phyloP scores from a whole-genome alignment of 345 rosid genomes.

The Eucalyptus rudis region DNA sequence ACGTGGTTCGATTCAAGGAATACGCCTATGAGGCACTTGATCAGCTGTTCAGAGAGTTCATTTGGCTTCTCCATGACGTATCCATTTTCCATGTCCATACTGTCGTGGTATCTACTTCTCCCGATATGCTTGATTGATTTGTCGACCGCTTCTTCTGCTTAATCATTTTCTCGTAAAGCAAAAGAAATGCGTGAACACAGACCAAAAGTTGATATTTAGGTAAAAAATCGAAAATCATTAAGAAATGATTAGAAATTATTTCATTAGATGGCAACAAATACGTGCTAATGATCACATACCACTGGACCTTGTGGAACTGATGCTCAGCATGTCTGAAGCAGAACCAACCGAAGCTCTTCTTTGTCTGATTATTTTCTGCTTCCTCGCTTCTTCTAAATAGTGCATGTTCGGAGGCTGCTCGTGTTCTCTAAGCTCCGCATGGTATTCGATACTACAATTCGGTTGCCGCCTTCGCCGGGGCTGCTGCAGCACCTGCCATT shows the following conservation, averaged over 20 bases:
- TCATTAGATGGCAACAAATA: background rate
- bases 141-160: conserved; percentile 19
- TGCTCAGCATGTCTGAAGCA: conserved; percentile 30
- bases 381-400: conserved; percentile 19
- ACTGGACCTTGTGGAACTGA: conserved; percentile 22
- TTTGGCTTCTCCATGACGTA: conserved; percentile 38
- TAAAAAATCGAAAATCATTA: background rate
- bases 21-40: conserved; percentile 53
- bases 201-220: background rate
- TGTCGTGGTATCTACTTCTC: conserved; percentile 17
- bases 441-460: background rate
- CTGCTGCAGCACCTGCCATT: conserved; percentile 24
- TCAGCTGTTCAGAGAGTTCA: conserved; percentile 60
- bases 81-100: conserved; percentile 12
- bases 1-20: conserved; percentile 53
- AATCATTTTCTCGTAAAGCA: background rate
- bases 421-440: background rate
- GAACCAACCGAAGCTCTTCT: conserved; percentile 64
- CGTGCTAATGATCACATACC: conserved; percentile 11
- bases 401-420: conserved; percentile 40
- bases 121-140: conserved; percentile 25
- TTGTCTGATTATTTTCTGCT: conserved; percentile 21
- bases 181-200: background rate
- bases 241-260: background rate
- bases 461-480: conserved; percentile 8